Conservation (phyloP, 306 rosid genomes). For the Prosopis cineraria region DNA sequence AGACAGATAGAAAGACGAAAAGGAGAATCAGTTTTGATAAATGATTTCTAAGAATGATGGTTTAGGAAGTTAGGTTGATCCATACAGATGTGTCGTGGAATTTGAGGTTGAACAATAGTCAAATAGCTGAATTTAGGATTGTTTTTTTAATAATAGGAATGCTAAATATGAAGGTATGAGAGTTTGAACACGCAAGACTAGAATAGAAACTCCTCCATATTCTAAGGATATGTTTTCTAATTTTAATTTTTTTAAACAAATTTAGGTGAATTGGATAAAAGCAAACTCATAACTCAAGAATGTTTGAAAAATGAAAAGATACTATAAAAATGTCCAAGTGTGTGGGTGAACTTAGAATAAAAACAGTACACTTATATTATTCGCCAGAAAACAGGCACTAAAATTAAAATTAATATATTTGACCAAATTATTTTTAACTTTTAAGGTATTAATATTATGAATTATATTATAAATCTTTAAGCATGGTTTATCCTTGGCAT, state of each 20-base stretch:
- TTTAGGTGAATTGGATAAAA: background rate
- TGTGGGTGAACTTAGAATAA: too few species aligned
- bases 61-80: background rate
- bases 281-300: too few species aligned
- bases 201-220: background rate
- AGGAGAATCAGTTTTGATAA: background rate
- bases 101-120: constrained; percentile 31
- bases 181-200: background rate
- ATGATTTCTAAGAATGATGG: background rate
- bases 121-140: constrained; percentile 27
- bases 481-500: too few species aligned
- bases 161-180: constrained; percentile 15
- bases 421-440: too few species aligned
- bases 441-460: too few species aligned
- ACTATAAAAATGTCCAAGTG: too few species aligned
- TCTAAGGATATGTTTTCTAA: background rate
- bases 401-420: too few species aligned
- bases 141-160: constrained; percentile 25
- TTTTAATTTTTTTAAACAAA: background rate
- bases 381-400: too few species aligned
- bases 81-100: constrained; percentile 16
- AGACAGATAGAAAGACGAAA: background rate
- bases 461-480: too few species aligned
- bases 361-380: too few species aligned
- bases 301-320: too few species aligned